Base-by-base conservation (phyloP, 2,329 filamentous ascomycete genomes). In the Endoconidiophora polonica region DNA sequence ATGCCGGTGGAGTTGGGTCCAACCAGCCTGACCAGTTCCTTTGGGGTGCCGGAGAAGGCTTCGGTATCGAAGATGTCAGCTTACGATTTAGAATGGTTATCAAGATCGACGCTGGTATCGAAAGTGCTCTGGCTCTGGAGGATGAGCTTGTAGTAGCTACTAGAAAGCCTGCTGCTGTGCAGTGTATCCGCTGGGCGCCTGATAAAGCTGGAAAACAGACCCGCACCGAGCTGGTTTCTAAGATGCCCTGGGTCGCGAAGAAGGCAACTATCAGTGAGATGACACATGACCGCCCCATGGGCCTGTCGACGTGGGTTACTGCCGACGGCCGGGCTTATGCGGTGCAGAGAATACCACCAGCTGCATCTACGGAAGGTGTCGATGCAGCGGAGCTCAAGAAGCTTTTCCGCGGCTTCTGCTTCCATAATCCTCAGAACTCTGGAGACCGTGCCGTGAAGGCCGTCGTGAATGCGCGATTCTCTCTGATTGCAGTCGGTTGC, bases 71-170 rank as follows among this genome's bases (percentile, higher is more conserved):
- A 48, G 91, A 98, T 64, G 78, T 94, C 50, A 94, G 83, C 58
- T 74, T 98, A 45, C 83, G 86, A 9, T 98, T 98, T 65, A 78
- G 90, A 52, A 94, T 95, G 84, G 90, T 94, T 12, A 96, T 98
- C 60, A 93, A 94, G 62, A 86, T 98, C 16, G 91, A 98, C 64
- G 91, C 91, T 2, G 91, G 91, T 2, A 95, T 98, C 58, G 80
- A 81, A 57, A 85, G 81, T 59, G 86, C 85, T 9, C 68, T 96
- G 49, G 90, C 91, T 2, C 72, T 96, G 20, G 91, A 96, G 56
- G 86, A 94, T 50, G 91, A 96, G 63, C 70, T 98, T 39, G 73
- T 96, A 20, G 88, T 98, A 48, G 86, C 91, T 3, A 98, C 91
- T 0, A 73, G 78, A 52, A 94, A 91, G 60, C 91, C 91, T 3